Evolutionary conservation across 306 rosid species (phyloP), one percentile per base, ranked within the genome.

Genomic region (Calophaca sinica): DNA sequence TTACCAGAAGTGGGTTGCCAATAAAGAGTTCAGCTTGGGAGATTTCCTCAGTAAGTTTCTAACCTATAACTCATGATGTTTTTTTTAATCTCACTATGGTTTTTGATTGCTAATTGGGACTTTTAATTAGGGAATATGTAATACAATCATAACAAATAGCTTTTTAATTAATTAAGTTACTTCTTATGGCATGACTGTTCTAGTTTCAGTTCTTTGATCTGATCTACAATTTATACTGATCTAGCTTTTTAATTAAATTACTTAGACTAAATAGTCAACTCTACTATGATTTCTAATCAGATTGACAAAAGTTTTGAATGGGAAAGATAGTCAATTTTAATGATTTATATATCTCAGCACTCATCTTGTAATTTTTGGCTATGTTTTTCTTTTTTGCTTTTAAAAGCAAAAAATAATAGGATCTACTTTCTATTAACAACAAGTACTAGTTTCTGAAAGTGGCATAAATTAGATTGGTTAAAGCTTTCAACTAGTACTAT

Each of bases 21-120:
- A 41, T 35, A 90, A 91, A 55, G 68, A 46, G 36, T 94, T 94
- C 91, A 63, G 83, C 92, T 83, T 91, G 73, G 99, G 99, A 62
- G 97, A 94, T 84, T 92, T 91, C 48, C 96, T 91, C 65, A 83
- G 98, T 94, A 85, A 83, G 96, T 71, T 20, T 80, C 90, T 63
- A 5, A 20, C 26, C 0, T 20, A 20, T 20, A 20, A 50, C 42
- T 46, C 68, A n/a, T 61, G 10, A 8, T 50, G 13, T 13, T 64
- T 67, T 68, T 14, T 67, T 78, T 70, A 35, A 48, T 41, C 9
- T 41, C 2, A 6, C 44, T 33, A 33, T 58, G 45, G 4, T 78
- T 5, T 70, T 63, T 35, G 38, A 4, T 70, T 54, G 5, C 49
- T 35, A 11, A n/a, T 68, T 9, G 0, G 20, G 5, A 1, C 2